Percentiles rank a stretch among this genome's conserved stretches.
Evolutionary conservation across 1,284 basidiomycete genomes (phyloP).

Genomic region (Sporisorium iseilematis-ciliati): DNA sequence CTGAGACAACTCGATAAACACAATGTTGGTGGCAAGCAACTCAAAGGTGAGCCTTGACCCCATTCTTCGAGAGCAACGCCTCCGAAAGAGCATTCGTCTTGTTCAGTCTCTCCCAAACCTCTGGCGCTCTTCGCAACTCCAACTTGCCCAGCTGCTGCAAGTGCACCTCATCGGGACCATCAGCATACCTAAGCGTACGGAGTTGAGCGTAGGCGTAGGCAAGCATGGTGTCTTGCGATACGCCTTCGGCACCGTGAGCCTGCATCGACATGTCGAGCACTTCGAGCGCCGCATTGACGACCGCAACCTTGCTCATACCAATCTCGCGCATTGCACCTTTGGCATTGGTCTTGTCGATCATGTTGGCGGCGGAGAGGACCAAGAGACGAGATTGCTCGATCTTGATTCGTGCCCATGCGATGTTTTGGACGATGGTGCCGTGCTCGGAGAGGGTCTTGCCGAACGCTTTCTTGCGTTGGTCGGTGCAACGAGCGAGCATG

Average conservation of each 20-base stretch:
- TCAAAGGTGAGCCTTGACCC: constrained; percentile 58
- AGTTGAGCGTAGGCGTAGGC: constrained; percentile 83
- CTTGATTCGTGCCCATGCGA: constrained; percentile 91
- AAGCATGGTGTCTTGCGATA: constrained; percentile 88
- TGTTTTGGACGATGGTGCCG: constrained; percentile 90
- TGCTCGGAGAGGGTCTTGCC: constrained; percentile 92
- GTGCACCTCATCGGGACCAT: constrained; percentile 77
- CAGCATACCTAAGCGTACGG: constrained; percentile 74
- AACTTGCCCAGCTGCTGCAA: constrained; percentile 91
- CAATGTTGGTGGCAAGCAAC: not conserved
- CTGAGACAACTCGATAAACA: constrained; percentile 1
- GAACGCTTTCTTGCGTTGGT: constrained; percentile 89
- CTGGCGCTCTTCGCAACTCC: constrained; percentile 72
- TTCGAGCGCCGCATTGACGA: constrained; percentile 85
- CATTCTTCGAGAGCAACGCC: constrained; percentile 45
- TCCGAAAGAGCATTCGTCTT: constrained; percentile 39
- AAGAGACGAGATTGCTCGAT: constrained; percentile 88
- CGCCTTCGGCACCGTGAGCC: constrained; percentile 87
- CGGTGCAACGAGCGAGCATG: constrained; percentile 91
- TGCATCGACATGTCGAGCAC: constrained; percentile 96
- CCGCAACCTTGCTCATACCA: constrained; percentile 89
- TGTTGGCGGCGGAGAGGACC: constrained; percentile 90
- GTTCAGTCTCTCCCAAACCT: constrained; percentile 56
- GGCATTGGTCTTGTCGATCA: constrained; percentile 89
- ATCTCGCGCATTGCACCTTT: constrained; percentile 98